Base-by-base conservation (phyloP, 352 stramenopile genomes). In the Elongisporangium anandrum region DNA sequence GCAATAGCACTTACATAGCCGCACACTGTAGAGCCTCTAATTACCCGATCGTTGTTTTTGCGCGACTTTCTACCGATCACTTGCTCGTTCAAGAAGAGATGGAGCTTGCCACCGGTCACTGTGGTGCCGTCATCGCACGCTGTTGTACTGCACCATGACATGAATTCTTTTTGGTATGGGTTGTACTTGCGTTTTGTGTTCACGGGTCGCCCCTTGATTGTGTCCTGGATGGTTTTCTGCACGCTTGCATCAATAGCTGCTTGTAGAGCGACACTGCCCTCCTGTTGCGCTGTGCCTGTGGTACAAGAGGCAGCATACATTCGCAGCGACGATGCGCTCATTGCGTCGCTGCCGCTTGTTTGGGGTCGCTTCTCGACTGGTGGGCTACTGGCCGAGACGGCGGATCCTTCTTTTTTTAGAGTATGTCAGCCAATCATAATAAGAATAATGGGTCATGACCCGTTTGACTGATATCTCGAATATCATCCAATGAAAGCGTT, bases 161-260 rank as follows among this genome's bases (percentile, higher is more conserved):
- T 21, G 38, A 66, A 66, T 29, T 61, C 54, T 26, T 26, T 51
- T 34, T 66, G 49, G 23, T 61, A 61, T 2, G n/a, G 38, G 16
- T 22, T 56, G 39, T 58, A 61, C 24, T 66, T 66, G 6, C 54
- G 29, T 23, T 61, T 52, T 12, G 50, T 61, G 12, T 61, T 60
- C 16, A 60, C 26, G 17, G 53, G 53, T 12, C 53, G 59, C n/a
- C 20, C 22, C 20, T 51, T 19, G n/a, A 65, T 29, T 29, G 60
- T 58, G 3, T 54, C 48, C 13, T 58, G 48, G 52, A 66, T 53
- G n/a, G 60, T 60, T 47, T n/a, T 41, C 3, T 41, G 50, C 12
- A 61, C 54, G 19, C 53, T 66, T 23, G 56, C 38, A 2, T 66
- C 60, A 26, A 66, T 61, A 39, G 29, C 9, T 9, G 29, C 29